phyloP scores from a whole-genome alignment of 495 filamentous ascomycete species.

The Tuber brumale region DNA sequence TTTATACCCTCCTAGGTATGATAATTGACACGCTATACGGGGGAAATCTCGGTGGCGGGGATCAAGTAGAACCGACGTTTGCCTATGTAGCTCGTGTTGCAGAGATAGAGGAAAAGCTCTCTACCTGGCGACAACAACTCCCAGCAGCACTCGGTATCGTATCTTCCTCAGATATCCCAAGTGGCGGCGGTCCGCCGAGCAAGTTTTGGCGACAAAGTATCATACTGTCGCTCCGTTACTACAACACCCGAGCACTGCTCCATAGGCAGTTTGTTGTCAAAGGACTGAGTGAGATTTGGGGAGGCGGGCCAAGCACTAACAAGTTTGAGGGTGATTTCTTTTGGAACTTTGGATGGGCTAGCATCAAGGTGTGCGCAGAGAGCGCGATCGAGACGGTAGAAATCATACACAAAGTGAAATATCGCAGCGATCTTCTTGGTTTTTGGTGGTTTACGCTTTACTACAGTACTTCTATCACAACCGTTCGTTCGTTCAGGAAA shows the following conservation, averaged over 20 bases:
- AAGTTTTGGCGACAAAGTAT: conserved; percentile 42
- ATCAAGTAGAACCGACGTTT: conserved; percentile 39
- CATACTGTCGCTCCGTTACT: conserved; percentile 44
- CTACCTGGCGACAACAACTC: conserved; percentile 32
- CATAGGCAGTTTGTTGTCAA: conserved; percentile 46
- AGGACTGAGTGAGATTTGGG: conserved; percentile 39
- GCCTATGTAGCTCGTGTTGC: conserved; percentile 38
- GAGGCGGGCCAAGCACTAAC: conserved; percentile 35
- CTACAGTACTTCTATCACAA: conserved; percentile 38
- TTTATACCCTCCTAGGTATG: conserved; percentile 40
- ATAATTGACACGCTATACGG: conserved; percentile 45
- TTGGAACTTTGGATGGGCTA: conserved; percentile 44
- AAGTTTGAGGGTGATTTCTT: conserved; percentile 42
- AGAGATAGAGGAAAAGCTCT: conserved; percentile 39
- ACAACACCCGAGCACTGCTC: conserved; percentile 44
- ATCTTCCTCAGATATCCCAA: conserved; percentile 34
- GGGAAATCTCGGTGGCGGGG: conserved; percentile 44
- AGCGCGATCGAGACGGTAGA: conserved; percentile 45
- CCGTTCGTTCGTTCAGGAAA: not conserved
- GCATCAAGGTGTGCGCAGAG: conserved; percentile 43
- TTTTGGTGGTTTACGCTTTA: conserved; percentile 48
- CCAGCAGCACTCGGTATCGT: conserved; percentile 34
- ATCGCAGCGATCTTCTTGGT: conserved; percentile 42
- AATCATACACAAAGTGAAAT: conserved; percentile 43
- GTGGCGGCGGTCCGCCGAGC: conserved; percentile 36